Conservation (phyloP, 2,329 filamentous ascomycete genomes). For the Tolypocladium tundrense region DNA sequence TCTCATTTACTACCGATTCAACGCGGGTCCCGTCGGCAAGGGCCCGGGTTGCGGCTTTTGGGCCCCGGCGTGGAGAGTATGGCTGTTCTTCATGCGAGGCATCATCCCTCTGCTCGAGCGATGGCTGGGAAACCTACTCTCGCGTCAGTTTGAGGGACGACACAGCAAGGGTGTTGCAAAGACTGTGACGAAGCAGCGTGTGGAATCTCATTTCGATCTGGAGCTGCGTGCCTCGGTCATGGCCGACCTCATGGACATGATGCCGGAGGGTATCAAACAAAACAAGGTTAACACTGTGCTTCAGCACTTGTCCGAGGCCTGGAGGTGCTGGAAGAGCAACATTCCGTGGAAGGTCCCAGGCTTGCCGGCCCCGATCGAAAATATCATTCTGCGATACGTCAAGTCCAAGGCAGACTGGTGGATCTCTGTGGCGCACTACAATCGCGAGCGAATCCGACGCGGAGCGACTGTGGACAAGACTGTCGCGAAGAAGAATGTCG, state of each 20-base stretch:
- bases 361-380: slow-evolving; percentile 91
- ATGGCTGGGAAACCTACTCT: slow-evolving; percentile 94
- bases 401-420: slow-evolving; percentile 99
- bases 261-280: slow-evolving; percentile 99
- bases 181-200: slow-evolving; percentile 97
- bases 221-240: slow-evolving; percentile 97
- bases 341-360: slow-evolving; percentile 99
- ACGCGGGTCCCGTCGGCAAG: slow-evolving; percentile 92
- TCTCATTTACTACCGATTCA: slow-evolving; percentile 98
- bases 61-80: slow-evolving; percentile 97
- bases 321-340: slow-evolving; percentile 99
- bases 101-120: slow-evolving; percentile 94
- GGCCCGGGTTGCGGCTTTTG: slow-evolving; percentile 98
- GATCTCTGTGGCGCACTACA: slow-evolving; percentile 98
- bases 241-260: slow-evolving; percentile 99
- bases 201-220: slow-evolving; percentile 96
- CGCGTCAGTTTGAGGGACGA: slow-evolving; percentile 93
- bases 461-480: slow-evolving; percentile 98
- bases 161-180: slow-evolving; percentile 99
- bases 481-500: slow-evolving; percentile 97
- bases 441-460: slow-evolving; percentile 89
- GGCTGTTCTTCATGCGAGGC: slow-evolving; percentile 98
- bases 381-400: slow-evolving; percentile 96
- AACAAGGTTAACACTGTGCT: slow-evolving; percentile 98
- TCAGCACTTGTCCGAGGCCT: slow-evolving; percentile 94